A percentile compares a stretch with the other conserved stretches of the same genome.
phyloP scores from a whole-genome alignment of 345 rosid species.

The Toxicodendron radicans region DNA sequence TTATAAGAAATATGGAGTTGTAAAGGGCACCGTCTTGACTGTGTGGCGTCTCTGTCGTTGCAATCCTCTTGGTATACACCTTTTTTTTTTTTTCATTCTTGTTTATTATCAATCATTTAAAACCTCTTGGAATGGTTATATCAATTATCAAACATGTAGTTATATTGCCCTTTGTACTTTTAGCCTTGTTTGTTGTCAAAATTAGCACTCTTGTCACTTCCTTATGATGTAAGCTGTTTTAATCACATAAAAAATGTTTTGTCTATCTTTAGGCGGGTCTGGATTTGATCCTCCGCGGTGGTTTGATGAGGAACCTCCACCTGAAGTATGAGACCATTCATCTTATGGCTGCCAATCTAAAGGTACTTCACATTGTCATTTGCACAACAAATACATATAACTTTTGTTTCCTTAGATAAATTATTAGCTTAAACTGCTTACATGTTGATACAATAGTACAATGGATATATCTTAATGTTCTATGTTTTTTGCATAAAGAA shows the following conservation, averaged over 20 bases:
- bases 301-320: slow-evolving; percentile 64
- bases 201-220: neutral
- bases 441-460: neutral
- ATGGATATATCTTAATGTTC: neutral
- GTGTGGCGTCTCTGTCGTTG: slow-evolving; percentile 92
- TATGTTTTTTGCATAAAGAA: neutral
- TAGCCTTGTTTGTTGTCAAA: neutral
- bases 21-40: slow-evolving; percentile 69
- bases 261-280: slow-evolving; percentile 54
- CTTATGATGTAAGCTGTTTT: neutral
- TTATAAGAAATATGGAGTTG: slow-evolving; percentile 82
- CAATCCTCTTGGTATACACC: slow-evolving; percentile 71
- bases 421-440: neutral
- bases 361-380: neutral
- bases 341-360: neutral
- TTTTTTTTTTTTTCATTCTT: neutral
- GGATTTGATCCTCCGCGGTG: slow-evolving; percentile 92
- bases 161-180: too few relatives aligned
- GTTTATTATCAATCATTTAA: neutral
- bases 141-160: too few relatives aligned
- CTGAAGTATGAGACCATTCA: slow-evolving; percentile 32
- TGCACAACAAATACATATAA: neutral
- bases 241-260: neutral
- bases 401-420: neutral
- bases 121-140: neutral